Conservation (phyloP, 148 eudicot species). For the Rhododendron kiyosumense region DNA sequence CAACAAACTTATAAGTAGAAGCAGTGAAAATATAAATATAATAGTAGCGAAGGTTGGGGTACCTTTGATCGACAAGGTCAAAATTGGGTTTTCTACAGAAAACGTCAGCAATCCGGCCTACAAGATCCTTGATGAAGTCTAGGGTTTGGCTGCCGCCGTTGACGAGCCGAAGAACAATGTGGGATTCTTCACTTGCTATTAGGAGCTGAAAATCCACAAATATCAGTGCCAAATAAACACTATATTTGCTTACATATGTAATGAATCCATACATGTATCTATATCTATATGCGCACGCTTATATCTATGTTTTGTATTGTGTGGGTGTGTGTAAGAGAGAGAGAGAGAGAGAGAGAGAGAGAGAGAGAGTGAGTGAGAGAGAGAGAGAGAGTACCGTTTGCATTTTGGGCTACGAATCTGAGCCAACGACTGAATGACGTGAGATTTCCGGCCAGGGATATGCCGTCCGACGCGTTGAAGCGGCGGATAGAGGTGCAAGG, state of each 20-base stretch:
- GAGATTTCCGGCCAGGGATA: neutral
- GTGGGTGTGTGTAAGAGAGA: neutral
- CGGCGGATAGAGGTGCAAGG: too few species aligned
- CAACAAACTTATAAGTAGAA: neutral
- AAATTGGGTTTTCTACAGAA: constrained; percentile 17
- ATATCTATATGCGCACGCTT: neutral
- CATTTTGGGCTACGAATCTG: constrained; percentile 17
- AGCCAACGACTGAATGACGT: neutral
- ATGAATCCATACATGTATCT: neutral
- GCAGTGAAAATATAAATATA: neutral
- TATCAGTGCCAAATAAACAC: neutral
- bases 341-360: neutral
- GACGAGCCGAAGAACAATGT: constrained; percentile 30
- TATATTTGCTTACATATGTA: neutral
- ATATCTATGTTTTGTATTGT: neutral
- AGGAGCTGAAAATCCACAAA: constrained; percentile 20
- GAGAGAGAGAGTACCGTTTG: constrained; percentile 13
- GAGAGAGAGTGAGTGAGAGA: neutral
- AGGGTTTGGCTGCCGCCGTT: constrained; percentile 25
- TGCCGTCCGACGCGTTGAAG: neutral
- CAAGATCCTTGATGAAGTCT: constrained; percentile 28
- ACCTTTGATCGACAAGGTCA: constrained; percentile 26
- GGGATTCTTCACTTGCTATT: constrained; percentile 34
- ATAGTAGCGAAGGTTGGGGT: neutral
- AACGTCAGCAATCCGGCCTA: constrained; percentile 16